phyloP scores from a whole-genome alignment of 2,329 filamentous ascomycete genomes.

The Tolypocladium tropicale region DNA sequence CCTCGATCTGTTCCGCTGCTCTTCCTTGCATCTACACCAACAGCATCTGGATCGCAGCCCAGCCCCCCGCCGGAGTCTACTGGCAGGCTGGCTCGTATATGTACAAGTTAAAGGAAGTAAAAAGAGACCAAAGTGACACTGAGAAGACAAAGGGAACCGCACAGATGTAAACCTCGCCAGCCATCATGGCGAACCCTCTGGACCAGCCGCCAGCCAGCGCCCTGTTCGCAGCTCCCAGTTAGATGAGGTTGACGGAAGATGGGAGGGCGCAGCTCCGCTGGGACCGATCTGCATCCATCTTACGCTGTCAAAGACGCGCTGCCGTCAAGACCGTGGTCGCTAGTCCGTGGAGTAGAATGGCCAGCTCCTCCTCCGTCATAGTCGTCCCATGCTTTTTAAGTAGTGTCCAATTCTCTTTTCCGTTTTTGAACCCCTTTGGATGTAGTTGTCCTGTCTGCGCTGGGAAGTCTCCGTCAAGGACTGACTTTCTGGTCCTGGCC shows the following conservation, averaged over 20 bases:
- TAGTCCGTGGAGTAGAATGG: slow-evolving; percentile 11
- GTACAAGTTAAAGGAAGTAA: slow-evolving; percentile 20
- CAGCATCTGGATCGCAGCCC: slow-evolving; percentile 2
- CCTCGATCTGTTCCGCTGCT: slow-evolving; percentile 15
- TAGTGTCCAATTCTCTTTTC: slow-evolving; percentile 1
- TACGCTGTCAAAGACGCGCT: neutral
- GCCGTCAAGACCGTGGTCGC: slow-evolving; percentile 1
- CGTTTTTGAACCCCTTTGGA: slow-evolving; percentile 20
- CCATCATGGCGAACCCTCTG: neutral
- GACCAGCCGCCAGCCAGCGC: slow-evolving; percentile 4
- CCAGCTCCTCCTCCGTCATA: slow-evolving; percentile 10
- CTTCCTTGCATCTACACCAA: slow-evolving; percentile 5
- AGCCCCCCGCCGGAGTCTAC: slow-evolving; percentile 14
- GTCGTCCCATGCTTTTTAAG: slow-evolving; percentile 15
- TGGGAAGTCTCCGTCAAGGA: slow-evolving; percentile 7
- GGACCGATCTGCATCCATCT: neutral
- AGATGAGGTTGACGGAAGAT: neutral
- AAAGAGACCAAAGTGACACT: slow-evolving; percentile 12
- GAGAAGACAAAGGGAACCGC: slow-evolving; percentile 19
- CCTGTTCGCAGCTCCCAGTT: neutral
- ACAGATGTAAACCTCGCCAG: slow-evolving; percentile 10
- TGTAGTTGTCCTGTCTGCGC: slow-evolving; percentile 19
- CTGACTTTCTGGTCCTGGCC: slow-evolving; percentile 2
- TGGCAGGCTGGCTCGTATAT: slow-evolving; percentile 24
- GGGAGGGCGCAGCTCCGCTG: neutral